A percentile compares a stretch with the other conserved stretches of the same genome.
Evolutionary conservation across 106 monocot genomes (phyloP).

Genomic region (Phalaenopsis aphrodite): DNA sequence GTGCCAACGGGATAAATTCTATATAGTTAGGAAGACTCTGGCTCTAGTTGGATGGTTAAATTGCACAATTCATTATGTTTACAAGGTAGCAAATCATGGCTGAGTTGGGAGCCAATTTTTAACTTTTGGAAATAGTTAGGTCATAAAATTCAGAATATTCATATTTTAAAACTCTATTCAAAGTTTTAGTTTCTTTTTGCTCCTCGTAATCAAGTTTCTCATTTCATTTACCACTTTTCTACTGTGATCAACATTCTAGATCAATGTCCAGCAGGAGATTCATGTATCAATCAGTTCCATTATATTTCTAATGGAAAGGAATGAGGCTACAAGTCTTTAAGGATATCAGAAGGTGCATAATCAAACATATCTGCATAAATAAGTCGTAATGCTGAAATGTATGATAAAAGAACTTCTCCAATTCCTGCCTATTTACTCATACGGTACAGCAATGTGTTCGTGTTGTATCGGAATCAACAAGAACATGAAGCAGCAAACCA

Average conservation of each 20-base stretch:
- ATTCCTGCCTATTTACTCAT: background rate
- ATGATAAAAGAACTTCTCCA: background rate
- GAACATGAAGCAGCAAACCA: background rate
- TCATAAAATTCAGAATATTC: too few species aligned
- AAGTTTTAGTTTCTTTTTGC: too few species aligned
- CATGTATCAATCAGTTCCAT: background rate
- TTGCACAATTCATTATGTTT: too few species aligned
- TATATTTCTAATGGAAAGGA: background rate
- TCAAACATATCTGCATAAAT: background rate
- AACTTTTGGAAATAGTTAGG: too few species aligned
- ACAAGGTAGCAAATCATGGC: too few species aligned
- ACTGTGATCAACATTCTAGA: background rate
- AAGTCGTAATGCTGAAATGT: background rate
- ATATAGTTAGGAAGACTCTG: too few species aligned
- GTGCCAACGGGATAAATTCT: too few species aligned
- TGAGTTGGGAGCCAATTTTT: too few species aligned
- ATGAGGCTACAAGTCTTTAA: background rate
- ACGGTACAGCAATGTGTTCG: background rate
- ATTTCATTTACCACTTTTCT: background rate
- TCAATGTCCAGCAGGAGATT: background rate
- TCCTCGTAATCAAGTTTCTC: background rate
- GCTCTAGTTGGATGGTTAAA: too few species aligned
- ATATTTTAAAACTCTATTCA: too few species aligned
- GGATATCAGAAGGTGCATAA: background rate
- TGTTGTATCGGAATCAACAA: background rate